Evolutionary conservation across 2,329 filamentous ascomycete genomes (phyloP), one percentile per base, ranked within the genome.

Genomic region (Fusarium sp.): DNA sequence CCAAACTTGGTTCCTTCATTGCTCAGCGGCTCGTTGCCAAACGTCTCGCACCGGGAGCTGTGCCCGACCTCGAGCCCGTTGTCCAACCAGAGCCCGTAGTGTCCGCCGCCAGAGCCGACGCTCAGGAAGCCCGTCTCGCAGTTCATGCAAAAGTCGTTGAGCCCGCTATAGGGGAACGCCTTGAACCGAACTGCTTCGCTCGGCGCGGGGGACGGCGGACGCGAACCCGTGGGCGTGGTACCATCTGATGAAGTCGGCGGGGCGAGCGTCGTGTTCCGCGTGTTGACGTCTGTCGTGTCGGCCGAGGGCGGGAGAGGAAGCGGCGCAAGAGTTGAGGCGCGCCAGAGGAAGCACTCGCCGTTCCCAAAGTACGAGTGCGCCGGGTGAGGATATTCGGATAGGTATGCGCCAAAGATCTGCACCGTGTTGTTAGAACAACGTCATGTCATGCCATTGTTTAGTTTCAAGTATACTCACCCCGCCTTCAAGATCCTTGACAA

Each of bases 101-200:
- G 93, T 1, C 96, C 96, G 76, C 98, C 95, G 50, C 88, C 94
- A 64, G 94, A 96, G 13, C 96, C 96, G 22, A 98, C 88, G 78
- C 93, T 96, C 16, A 99, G 83, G 81, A 93, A 98, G 27, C 92
- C 90, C 4, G 90, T 87, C 83, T 98, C 95, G 83, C 96, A 98
- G 79, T 97, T 93, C 76, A 98, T 96, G 86, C 96, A 94, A 81
- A 97, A 99, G 82, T 98, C 96, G 82, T 99, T 98, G 45, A 97
- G 90, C 6, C 96, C 96, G 66, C 93, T 97, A 80, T 98, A 98
- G 0, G 96, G 95, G 78, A 98, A 99, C 0, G 96, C 96, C 84
- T 98, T 98, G 88, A 99, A 99, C 22, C 96, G 91, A 76, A 98
- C 94, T 29, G 91, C 89, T 71, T 96, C 93, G 6, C 91, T 89